These are phyloP conservation scores for Sutorius eximius DNA, from an alignment of 1,284 basidiomycete species.

Conservation along the genomic window DNA sequence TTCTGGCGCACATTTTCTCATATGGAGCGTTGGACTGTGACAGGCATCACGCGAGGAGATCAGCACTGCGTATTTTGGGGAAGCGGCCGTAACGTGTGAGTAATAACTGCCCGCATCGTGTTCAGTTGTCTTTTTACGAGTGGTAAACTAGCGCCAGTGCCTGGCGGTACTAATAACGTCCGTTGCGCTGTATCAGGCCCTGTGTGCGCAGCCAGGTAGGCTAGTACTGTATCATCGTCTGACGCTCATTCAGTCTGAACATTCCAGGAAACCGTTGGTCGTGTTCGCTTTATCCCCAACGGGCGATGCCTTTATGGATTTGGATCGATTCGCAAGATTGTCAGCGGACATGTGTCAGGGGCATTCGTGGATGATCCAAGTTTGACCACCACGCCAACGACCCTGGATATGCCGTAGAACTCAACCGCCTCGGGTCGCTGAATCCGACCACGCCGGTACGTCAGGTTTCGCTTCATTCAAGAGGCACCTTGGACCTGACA, in stretches of 20 bases:
- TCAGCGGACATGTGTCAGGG: background rate
- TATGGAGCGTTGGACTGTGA: background rate
- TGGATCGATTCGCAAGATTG: background rate
- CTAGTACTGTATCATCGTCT: background rate
- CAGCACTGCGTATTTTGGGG: background rate
- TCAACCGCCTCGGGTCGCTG: background rate
- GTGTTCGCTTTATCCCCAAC: background rate
- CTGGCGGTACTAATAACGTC: background rate
- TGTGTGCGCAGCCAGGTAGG: background rate
- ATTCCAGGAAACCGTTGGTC: background rate
- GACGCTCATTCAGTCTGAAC: background rate
- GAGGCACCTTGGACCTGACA: background rate
- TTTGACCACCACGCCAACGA: no score
- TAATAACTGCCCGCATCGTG: no score
- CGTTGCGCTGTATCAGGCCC: background rate
- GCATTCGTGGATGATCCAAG: background rate
- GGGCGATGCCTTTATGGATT: background rate
- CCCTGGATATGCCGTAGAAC: background rate
- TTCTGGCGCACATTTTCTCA: background rate
- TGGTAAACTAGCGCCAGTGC: background rate
- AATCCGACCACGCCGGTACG: background rate
- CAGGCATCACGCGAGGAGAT: background rate
- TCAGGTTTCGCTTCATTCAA: background rate
- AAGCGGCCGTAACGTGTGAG: background rate
- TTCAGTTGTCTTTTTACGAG: background rate